A percentile compares a stretch with the other conserved stretches of the same genome.
These are phyloP conservation scores for Amanita rubescens DNA, from an alignment of 768 basidiomycete species.

Conservation along the genomic window DNA sequence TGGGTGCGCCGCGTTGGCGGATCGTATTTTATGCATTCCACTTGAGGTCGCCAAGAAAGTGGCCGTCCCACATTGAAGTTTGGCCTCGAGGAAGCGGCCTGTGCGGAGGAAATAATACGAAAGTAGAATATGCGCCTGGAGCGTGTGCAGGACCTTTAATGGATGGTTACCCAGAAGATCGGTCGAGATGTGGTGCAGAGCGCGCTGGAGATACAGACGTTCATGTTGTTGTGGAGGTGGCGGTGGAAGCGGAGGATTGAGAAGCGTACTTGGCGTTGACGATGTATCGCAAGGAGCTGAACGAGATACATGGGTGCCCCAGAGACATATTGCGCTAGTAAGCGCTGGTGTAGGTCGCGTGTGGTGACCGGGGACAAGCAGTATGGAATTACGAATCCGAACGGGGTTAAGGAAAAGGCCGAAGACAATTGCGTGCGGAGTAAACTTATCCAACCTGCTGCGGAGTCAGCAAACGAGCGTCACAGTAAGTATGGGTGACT, in stretches of 20 bases:
- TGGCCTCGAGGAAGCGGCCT: conserved; percentile 54
- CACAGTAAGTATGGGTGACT: conserved; percentile 11
- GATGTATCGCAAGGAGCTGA: conserved; percentile 11
- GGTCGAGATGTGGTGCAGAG: conserved; percentile 39
- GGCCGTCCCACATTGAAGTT: conserved; percentile 47
- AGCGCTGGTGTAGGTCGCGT: conserved; percentile 43
- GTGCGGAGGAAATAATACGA: conserved; percentile 57
- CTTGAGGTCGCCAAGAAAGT: conserved; percentile 41
- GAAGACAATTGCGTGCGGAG: conserved; percentile 48
- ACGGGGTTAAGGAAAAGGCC: conserved; percentile 57
- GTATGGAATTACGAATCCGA: conserved; percentile 39
- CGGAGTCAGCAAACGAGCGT: conserved; percentile 6
- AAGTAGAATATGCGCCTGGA: conserved; percentile 60
- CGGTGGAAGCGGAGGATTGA: conserved; percentile 1
- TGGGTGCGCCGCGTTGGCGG: conserved; percentile 22
- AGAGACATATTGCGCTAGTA: conserved; percentile 41
- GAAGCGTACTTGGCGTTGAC: not conserved
- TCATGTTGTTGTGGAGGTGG: conserved; percentile 34
- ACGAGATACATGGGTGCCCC: conserved; percentile 45
- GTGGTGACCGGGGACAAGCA: conserved; percentile 38
- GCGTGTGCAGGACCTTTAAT: conserved; percentile 40
- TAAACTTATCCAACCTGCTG: conserved; percentile 49
- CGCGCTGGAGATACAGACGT: conserved; percentile 39
- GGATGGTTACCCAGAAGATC: conserved; percentile 43
- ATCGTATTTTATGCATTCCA: conserved; percentile 40